These are phyloP conservation scores for Lactifluus echinatus DNA, from an alignment of 768 basidiomycete species.

Conservation along the genomic window DNA sequence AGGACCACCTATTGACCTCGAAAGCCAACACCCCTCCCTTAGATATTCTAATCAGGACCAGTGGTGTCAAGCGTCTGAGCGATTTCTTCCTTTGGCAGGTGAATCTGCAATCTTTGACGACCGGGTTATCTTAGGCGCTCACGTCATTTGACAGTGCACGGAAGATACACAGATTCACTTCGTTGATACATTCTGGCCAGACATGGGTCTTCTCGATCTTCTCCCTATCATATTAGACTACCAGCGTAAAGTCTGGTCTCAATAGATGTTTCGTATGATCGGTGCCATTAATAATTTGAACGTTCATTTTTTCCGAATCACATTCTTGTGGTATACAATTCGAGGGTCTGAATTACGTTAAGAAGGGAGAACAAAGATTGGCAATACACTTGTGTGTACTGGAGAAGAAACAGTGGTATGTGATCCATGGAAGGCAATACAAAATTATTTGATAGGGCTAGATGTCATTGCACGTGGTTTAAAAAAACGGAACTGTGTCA, in stretches of 20 bases:
- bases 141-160: conserved; percentile 46
- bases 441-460: conserved; percentile 7
- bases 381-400: conserved; percentile 1
- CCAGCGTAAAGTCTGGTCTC: conserved; percentile 64
- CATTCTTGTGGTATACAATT: not conserved
- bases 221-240: conserved; percentile 82
- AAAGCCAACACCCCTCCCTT: conserved; percentile 65
- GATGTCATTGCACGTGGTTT: conserved; percentile 11
- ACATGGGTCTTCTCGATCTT: conserved; percentile 82
- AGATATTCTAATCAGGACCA: conserved; percentile 86
- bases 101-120: conserved; percentile 23
- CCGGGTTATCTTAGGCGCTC: not conserved
- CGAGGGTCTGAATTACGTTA: conserved; percentile 11
- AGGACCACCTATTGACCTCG: conserved; percentile 57
- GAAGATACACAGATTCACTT: conserved; percentile 87
- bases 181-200: conserved; percentile 80
- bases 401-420: not conserved
- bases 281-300: not conserved
- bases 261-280: not conserved
- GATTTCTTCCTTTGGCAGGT: conserved; percentile 98
- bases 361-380: not conserved
- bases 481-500: no score
- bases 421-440: conserved; percentile 10
- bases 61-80: conserved; percentile 80
- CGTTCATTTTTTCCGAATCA: not conserved